phyloP scores from a whole-genome alignment of 306 rosid species.

The Vachellia pachyceras region DNA sequence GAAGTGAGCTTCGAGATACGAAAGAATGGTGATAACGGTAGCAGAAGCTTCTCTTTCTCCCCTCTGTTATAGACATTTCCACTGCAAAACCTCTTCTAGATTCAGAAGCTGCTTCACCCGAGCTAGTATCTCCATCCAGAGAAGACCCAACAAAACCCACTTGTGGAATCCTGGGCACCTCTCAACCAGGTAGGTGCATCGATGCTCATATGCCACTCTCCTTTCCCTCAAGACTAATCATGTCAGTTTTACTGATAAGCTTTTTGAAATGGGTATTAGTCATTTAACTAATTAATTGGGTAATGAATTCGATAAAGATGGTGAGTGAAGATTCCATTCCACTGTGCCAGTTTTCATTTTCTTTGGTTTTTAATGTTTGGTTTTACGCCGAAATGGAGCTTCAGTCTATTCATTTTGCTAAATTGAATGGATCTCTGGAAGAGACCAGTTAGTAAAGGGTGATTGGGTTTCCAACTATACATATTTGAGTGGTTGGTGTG shows the following conservation, averaged over 20 bases:
- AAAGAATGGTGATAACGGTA: slow-evolving; percentile 71
- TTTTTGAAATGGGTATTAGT: neutral
- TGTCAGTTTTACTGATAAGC: neutral
- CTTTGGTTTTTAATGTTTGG: neutral
- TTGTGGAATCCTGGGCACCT: slow-evolving; percentile 53
- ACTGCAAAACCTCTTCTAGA: slow-evolving; percentile 42
- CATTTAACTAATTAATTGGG: neutral
- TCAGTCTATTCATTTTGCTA: neutral
- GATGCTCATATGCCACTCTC: slow-evolving; percentile 15
- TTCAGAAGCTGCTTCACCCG: slow-evolving; percentile 45
- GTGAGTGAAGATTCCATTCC: neutral
- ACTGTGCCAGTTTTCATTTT: neutral
- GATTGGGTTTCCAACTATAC: slow-evolving; percentile 9
- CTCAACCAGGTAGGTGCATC: slow-evolving; percentile 67
- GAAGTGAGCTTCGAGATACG: slow-evolving; percentile 41
- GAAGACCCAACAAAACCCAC: slow-evolving; percentile 41
- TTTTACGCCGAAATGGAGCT: neutral
- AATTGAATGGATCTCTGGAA: slow-evolving; percentile 5
- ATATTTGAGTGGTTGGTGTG: neutral
- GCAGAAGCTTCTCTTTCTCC: slow-evolving; percentile 61
- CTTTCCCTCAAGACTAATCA: neutral
- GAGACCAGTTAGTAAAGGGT: neutral
- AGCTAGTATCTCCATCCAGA: slow-evolving; percentile 53
- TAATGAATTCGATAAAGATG: neutral
- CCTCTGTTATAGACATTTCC: slow-evolving; percentile 37